These are phyloP conservation scores for Cladophialophora carrionii DNA, from an alignment of 2,329 filamentous ascomycete species.

Conservation along the genomic window DNA sequence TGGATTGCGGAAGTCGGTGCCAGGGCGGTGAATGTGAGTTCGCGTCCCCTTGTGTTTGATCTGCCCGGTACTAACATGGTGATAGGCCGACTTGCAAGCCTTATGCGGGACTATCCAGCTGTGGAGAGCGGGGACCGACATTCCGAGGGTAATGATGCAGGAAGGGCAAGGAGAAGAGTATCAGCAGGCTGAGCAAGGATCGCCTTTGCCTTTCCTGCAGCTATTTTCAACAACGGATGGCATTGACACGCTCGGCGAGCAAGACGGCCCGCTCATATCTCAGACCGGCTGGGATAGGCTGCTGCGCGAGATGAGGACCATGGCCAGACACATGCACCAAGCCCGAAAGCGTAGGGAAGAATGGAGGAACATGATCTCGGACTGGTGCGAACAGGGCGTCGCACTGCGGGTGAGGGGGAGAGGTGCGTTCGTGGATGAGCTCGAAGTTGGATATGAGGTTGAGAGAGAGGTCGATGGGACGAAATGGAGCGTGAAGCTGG, in stretches of 20 bases:
- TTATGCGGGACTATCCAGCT: conserved; percentile 23
- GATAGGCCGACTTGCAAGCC: conserved; percentile 17
- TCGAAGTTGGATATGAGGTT: conserved; percentile 13
- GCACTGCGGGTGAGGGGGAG: neutral
- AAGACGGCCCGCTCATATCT: conserved; percentile 1
- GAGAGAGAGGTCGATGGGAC: conserved; percentile 7
- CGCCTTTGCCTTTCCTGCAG: neutral
- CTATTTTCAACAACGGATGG: neutral
- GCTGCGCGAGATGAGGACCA: conserved; percentile 13
- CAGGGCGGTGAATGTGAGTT: conserved; percentile 16
- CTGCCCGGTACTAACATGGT: neutral
- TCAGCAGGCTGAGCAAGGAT: neutral
- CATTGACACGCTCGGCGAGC: neutral
- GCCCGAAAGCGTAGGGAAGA: conserved; percentile 19
- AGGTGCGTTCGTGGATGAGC: conserved; percentile 18
- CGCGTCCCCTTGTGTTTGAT: neutral
- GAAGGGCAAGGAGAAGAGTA: neutral
- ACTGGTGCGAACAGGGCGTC: conserved; percentile 22
- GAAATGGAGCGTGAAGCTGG: conserved; percentile 9
- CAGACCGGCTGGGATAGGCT: conserved; percentile 23
- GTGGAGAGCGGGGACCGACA: conserved; percentile 24
- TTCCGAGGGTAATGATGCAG: conserved; percentile 2
- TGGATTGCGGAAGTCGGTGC: conserved; percentile 19
- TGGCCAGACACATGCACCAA: conserved; percentile 18
- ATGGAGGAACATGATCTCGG: conserved; percentile 17